Evolutionary conservation across 768 basidiomycete species (phyloP).

Genomic region (Paxillus ammoniavirescens): DNA sequence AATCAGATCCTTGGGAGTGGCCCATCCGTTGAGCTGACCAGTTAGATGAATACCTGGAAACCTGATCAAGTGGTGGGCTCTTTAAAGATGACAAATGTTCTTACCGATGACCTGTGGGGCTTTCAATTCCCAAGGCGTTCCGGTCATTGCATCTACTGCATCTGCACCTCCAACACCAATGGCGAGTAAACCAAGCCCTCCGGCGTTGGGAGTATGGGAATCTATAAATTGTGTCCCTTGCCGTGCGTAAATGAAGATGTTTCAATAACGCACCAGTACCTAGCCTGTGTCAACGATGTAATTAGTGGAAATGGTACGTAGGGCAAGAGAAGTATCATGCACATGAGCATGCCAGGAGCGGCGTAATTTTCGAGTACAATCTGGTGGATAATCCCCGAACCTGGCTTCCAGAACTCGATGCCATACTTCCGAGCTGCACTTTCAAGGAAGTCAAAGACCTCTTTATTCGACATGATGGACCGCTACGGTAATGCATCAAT

Average conservation of each 20-base stretch:
- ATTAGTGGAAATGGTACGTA: constrained; percentile 5
- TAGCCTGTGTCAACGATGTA: constrained; percentile 48
- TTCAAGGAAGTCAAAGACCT: constrained; percentile 96
- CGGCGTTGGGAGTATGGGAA: constrained; percentile 97
- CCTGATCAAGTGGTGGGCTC: not conserved
- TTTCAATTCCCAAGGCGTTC: constrained; percentile 97
- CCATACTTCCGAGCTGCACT: constrained; percentile 89
- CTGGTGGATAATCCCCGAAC: constrained; percentile 90
- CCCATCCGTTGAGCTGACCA: constrained; percentile 86
- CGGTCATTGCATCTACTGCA: constrained; percentile 97
- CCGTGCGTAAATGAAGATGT: not conserved
- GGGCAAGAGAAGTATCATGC: constrained; percentile 21
- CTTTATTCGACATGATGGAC: constrained; percentile 86
- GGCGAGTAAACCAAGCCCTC: constrained; percentile 93
- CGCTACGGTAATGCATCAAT: constrained; percentile 41
- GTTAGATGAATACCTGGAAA: constrained; percentile 78
- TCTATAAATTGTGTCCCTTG: constrained; percentile 45
- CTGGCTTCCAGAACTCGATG: constrained; percentile 98
- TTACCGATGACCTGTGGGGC: constrained; percentile 81
- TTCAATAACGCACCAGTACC: constrained; percentile 62
- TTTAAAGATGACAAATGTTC: constrained; percentile 14
- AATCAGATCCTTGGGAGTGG: constrained; percentile 95
- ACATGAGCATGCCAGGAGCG: constrained; percentile 93
- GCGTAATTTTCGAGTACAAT: constrained; percentile 98
- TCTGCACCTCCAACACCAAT: constrained; percentile 99